Conservation (phyloP, 2,329 filamentous ascomycete species). For the Microdochium paspali region DNA sequence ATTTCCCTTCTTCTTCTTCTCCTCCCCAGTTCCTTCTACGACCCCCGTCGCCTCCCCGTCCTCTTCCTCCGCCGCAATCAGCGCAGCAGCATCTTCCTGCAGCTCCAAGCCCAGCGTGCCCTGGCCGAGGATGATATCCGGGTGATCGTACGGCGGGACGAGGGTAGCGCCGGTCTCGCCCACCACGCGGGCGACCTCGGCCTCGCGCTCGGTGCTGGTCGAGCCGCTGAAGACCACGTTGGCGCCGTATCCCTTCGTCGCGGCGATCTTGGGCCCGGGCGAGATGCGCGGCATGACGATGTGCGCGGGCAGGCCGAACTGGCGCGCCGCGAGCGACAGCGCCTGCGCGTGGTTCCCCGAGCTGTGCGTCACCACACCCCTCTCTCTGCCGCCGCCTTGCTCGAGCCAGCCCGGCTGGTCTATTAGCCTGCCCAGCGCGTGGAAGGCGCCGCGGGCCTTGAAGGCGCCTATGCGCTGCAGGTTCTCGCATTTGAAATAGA, state of each 20-base stretch:
- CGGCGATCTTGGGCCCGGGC: conserved; percentile 78
- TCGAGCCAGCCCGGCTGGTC: conserved; percentile 51
- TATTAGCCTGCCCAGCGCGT: conserved; percentile 66
- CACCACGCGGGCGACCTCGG: conserved; percentile 60
- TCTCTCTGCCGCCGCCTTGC: conserved; percentile 44
- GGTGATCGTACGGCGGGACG: conserved; percentile 87
- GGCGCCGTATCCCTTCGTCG: conserved; percentile 69
- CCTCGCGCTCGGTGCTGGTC: conserved; percentile 73
- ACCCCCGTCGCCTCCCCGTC: conserved; percentile 2
- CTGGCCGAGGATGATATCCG: conserved; percentile 84
- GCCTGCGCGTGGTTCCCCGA: conserved; percentile 92
- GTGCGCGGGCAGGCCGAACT: conserved; percentile 65
- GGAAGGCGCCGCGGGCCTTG: conserved; percentile 85
- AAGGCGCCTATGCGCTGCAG: conserved; percentile 85
- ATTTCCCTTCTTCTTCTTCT: conserved; percentile 6
- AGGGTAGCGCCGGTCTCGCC: conserved; percentile 65
- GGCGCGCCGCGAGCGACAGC: conserved; percentile 72
- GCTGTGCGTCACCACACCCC: conserved; percentile 82
- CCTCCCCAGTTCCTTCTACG: conserved; percentile 4
- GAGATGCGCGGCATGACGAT: conserved; percentile 91
- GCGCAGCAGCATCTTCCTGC: conserved; percentile 56
- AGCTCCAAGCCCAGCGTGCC: conserved; percentile 84
- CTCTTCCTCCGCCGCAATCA: conserved; percentile 28
- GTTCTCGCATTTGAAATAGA: conserved; percentile 97
- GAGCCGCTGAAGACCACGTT: conserved; percentile 73